Evolutionary conservation across 805 yeast genomes (phyloP).

Genomic region (Yarrowia bubula): DNA sequence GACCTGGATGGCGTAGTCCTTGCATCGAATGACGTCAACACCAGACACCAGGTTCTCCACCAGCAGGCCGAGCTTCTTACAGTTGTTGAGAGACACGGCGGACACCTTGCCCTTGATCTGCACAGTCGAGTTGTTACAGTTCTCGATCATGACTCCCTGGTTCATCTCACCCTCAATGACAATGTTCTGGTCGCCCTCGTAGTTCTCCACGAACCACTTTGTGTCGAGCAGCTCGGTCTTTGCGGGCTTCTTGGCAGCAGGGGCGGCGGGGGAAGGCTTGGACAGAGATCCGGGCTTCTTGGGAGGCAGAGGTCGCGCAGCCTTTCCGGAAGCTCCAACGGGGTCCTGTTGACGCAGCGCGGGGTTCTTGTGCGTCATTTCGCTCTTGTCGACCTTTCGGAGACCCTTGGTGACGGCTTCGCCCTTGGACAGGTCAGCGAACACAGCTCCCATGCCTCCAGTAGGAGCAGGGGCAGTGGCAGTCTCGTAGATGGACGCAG

Average conservation of each 20-base stretch:
- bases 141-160: conserved; percentile 86
- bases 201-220: conserved; percentile 86
- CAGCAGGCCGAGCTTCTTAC: conserved; percentile 70
- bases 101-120: conserved; percentile 90
- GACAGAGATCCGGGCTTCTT: conserved; percentile 72
- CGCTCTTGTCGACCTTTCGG: conserved; percentile 87
- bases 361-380: conserved; percentile 93
- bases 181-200: conserved; percentile 58
- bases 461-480: conserved; percentile 34
- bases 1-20: conserved; percentile 80
- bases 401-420: conserved; percentile 77
- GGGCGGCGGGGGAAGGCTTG: conserved; percentile 15
- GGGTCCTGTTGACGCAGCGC: conserved; percentile 60
- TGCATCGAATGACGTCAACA: conserved; percentile 79
- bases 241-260: conserved; percentile 46
- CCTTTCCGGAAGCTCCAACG: conserved; percentile 43
- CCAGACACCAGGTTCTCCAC: conserved; percentile 85
- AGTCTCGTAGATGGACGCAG: conserved; percentile 58
- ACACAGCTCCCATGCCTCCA: conserved; percentile 81
- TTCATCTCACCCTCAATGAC: conserved; percentile 78
- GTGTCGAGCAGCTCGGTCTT: conserved; percentile 75
- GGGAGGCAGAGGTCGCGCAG: conserved; percentile 69
- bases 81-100: conserved; percentile 75
- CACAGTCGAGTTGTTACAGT: conserved; percentile 68
- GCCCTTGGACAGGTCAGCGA: conserved; percentile 87